Percentiles rank a stretch among this genome's conserved stretches.
Evolutionary conservation across 768 basidiomycete genomes (phyloP).

Genomic region (Lactifluus subvellereus): DNA sequence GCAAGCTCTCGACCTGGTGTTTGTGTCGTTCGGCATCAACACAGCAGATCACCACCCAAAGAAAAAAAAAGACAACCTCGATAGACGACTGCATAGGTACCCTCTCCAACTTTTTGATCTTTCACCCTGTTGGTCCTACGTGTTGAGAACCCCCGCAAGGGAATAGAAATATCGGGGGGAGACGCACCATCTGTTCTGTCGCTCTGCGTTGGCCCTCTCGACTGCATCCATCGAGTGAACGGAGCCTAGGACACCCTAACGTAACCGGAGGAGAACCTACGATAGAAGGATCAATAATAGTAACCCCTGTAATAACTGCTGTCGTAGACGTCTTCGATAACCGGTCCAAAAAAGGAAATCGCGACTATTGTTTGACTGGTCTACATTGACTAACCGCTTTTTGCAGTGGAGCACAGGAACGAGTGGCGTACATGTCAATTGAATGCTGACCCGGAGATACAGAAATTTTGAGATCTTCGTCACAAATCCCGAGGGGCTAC

Average conservation of each 20-base stretch:
- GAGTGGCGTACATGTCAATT: too few species aligned
- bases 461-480: too few species aligned
- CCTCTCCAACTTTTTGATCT: slow-evolving; percentile 80
- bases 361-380: too few species aligned
- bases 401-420: too few species aligned
- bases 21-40: neutral
- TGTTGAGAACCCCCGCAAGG: slow-evolving; percentile 13
- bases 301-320: too few species aligned
- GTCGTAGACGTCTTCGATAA: too few species aligned
- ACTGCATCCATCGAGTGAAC: slow-evolving; percentile 65
- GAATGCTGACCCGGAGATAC: too few species aligned
- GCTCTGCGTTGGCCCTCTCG: slow-evolving; percentile 68
- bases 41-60: slow-evolving; percentile 9
- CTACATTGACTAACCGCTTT: too few species aligned
- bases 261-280: neutral
- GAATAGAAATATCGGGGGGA: neutral
- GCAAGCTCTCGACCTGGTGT: slow-evolving; percentile 61
- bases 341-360: too few species aligned
- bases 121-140: slow-evolving; percentile 49
- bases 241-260: neutral
- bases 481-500: too few species aligned
- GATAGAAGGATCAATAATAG: too few species aligned
- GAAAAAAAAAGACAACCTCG: slow-evolving; percentile 48
- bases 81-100: slow-evolving; percentile 95
- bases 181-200: slow-evolving; percentile 61